Base-by-base conservation (phyloP, 192 early-diverging fungal species). In the Podochytrium sp. region DNA sequence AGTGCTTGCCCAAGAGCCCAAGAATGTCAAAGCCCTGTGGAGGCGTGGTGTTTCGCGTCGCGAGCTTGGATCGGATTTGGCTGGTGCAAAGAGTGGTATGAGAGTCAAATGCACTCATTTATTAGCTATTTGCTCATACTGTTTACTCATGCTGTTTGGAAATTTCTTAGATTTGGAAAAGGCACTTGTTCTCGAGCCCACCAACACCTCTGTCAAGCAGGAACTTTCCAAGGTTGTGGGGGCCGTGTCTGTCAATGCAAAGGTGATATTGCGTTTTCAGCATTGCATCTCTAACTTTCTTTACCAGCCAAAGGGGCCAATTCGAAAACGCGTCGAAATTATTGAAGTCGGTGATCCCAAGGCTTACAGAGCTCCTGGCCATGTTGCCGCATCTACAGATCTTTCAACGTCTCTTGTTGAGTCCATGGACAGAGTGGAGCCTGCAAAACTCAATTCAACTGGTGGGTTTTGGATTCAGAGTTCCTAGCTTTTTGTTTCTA, bases 11-110 rank as follows among this genome's bases (percentile, higher is more conserved):
- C 47, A 91, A 10, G 89, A 94, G 43, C 77, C 81, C 37, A 86
- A 91, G 37, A 89, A 92, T 78, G 85, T 93, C 37, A 95, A 95
- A 62, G 93, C 93, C 2, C 76, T 91, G 25, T 93, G 90, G 89
- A 77, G 93, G 53, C 79, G 92, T 12, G 92, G 91, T 1, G 86
- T 91, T 40, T 89, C 92, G 0, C 80, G 85, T 18, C 69, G 47
- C 16, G 72, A 41, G 35, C 16, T 64, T 7, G 42, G 47, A 25
- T 23, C 32, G 23, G 20, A 68, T 50, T 35, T 59, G 23, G 1
- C 6, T 2, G 89, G 88, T 56, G 87, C 92, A 0, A 83, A 80
- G 74, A 73, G 80, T 51, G 89, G 80, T 86, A 30, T 37, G 40
- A 18, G 27, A n/a, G 37, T 52, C 18, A 65, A 7, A 58, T 16